Base-by-base conservation (phyloP, 1,284 basidiomycete genomes). In the Marasmius fiardii region DNA sequence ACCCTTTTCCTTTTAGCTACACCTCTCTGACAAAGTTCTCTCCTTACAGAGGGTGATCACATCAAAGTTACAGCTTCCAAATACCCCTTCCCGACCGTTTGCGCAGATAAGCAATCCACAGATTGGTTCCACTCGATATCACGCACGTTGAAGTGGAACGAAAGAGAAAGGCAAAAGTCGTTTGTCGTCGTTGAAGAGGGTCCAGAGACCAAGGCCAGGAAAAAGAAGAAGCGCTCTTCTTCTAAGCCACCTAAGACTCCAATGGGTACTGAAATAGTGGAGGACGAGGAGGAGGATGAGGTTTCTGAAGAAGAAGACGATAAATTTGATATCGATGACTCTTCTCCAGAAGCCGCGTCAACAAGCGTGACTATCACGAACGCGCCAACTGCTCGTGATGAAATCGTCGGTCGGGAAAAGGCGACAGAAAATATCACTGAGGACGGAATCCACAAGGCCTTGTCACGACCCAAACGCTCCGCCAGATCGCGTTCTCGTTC, bases 101-200 rank as follows among this genome's bases (percentile, higher is more conserved):
- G 95, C 67, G 93, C 93, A 10, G 93, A 98, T 67, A 97, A 96
- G 62, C 95, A 98, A 70, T 95, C 92, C 6, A 94, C 90, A 2
- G 96, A 99, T 68, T 99, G 97, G 97, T 99, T 99, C 85, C 87
- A 93, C 60, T 85, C 95, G 10, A 99, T 98, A 61, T 92, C 91
- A 31, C 82, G 95, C n/a, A 98, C 95, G 7, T 79, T 98, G 54
- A 94, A 95, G 68, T 98, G 95, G 93, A 98, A 98, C 74, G 95
- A 99, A 70, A 87, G 97, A 20, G 94, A 98, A 71, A 85, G 94
- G 44, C 95, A 98, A 67, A 98, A 97, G 70, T 95, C 93, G 4
- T 98, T 98, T 65, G 95, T 98, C 41, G 92, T 98, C n/a, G 92
- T 98, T 26, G 95, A 97, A 67, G 93, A 96, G 68, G 86, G 83